These are phyloP conservation scores for Zygnema circumcarinatum DNA, from an alignment of 139 green algal genomes.

Conservation along the genomic window DNA sequence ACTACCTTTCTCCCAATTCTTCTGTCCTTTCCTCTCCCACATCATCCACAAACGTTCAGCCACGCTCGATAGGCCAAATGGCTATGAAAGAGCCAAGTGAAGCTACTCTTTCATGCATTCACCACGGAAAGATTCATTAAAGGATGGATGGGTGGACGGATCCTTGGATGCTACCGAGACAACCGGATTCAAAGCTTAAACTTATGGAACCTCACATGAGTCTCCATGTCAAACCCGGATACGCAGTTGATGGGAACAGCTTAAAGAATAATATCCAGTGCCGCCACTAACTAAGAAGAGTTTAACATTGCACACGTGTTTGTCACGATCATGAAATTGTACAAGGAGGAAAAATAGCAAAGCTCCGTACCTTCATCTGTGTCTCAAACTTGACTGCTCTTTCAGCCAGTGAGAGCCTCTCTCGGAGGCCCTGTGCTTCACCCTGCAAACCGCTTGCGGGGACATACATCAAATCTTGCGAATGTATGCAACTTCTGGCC, in stretches of 20 bases:
- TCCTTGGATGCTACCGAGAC: too few species aligned
- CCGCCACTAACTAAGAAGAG: too few species aligned
- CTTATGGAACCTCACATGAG: too few species aligned
- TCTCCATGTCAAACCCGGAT: too few species aligned
- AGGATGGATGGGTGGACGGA: too few species aligned
- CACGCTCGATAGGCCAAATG: background rate
- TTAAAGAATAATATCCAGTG: too few species aligned
- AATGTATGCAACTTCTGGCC: background rate
- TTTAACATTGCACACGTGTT: too few species aligned
- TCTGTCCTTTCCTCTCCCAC: background rate
- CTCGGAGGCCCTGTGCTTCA: slow-evolving; percentile 21
- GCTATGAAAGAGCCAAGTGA: background rate
- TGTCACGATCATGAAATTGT: too few species aligned
- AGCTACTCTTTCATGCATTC: too few species aligned
- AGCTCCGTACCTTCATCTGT: slow-evolving; percentile 28
- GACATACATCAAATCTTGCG: background rate
- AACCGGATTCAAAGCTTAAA: too few species aligned
- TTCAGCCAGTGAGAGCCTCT: slow-evolving; percentile 34
- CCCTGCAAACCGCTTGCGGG: slow-evolving; percentile 15
- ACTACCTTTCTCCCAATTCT: background rate
- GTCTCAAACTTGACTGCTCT: slow-evolving; percentile 21
- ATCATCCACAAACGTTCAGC: background rate
- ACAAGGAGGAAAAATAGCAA: background rate
- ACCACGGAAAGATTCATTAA: too few species aligned
- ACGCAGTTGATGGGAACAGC: too few species aligned